These are phyloP conservation scores for Aureobasidium zeae DNA, from an alignment of 2,329 filamentous ascomycete species.

Conservation along the genomic window DNA sequence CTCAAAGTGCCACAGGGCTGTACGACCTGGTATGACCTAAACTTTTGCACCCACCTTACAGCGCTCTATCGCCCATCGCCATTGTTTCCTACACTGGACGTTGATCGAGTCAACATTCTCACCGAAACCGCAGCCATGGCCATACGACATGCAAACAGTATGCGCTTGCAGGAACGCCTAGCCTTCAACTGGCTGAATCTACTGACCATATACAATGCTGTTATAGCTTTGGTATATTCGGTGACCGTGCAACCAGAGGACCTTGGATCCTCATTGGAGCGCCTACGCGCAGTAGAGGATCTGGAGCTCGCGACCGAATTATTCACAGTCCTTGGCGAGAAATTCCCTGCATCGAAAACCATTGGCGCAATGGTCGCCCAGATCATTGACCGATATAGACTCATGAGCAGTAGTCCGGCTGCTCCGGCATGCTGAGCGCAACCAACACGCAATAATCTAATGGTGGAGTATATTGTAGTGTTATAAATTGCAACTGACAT, in stretches of 20 bases:
- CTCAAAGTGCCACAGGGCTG: constrained; percentile 35
- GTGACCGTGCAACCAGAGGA: constrained; percentile 33
- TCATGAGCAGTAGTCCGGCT: not conserved
- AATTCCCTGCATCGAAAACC: constrained; percentile 15
- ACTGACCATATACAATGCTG: constrained; percentile 35
- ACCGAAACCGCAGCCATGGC: constrained; percentile 36
- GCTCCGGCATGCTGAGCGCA: not conserved
- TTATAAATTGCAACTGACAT: too few relatives aligned
- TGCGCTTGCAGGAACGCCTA: constrained; percentile 34
- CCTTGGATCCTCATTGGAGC: constrained; percentile 15
- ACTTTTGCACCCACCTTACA: constrained; percentile 40
- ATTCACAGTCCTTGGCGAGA: constrained; percentile 15
- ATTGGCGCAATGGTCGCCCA: constrained; percentile 7
- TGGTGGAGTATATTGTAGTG: too few relatives aligned
- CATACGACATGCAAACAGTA: constrained; percentile 34
- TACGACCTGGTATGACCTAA: constrained; percentile 40
- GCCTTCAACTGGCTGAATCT: constrained; percentile 38
- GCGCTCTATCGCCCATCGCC: constrained; percentile 40
- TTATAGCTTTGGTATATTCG: constrained; percentile 37
- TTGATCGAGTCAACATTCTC: constrained; percentile 31
- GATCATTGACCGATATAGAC: not conserved
- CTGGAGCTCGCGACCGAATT: constrained; percentile 17
- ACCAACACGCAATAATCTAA: too few relatives aligned
- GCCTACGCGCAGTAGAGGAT: constrained; percentile 18
- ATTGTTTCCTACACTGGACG: constrained; percentile 32